phyloP scores from a whole-genome alignment of 768 basidiomycete genomes.

The Chalciporus pseudorubinellus region DNA sequence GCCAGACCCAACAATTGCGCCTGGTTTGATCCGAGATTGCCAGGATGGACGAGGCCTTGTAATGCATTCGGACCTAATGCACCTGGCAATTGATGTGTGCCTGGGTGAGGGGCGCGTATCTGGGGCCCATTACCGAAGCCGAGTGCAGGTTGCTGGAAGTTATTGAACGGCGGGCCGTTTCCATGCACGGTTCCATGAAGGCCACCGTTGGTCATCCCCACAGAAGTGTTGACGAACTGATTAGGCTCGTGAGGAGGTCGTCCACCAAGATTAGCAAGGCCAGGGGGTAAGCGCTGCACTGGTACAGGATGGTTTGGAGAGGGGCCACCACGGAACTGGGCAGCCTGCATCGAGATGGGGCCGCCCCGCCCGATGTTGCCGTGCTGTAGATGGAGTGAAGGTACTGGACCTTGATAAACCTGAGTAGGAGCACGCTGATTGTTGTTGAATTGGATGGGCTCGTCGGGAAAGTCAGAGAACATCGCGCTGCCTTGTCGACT shows the following conservation, averaged over 20 bases:
- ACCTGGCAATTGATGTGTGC: conserved; percentile 47
- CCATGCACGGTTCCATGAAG: conserved; percentile 47
- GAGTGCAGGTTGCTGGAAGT: conserved; percentile 44
- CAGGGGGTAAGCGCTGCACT: conserved; percentile 70
- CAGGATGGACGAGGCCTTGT: conserved; percentile 50
- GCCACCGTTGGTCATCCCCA: conserved; percentile 47
- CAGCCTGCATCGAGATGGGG: conserved; percentile 55
- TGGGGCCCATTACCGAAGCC: conserved; percentile 42
- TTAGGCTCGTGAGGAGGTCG: conserved; percentile 78
- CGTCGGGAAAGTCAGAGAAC: conserved; percentile 63
- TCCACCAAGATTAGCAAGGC: conserved; percentile 77
- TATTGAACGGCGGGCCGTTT: conserved; percentile 53
- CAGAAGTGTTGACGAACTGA: conserved; percentile 47
- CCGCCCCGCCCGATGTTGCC: conserved; percentile 45
- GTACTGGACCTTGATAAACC: conserved; percentile 49
- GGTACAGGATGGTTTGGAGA: conserved; percentile 56
- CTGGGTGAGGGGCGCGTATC: conserved; percentile 51
- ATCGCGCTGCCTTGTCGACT: conserved; percentile 53
- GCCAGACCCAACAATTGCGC: conserved; percentile 45
- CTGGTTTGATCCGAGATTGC: conserved; percentile 51
- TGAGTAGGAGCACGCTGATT: conserved; percentile 58
- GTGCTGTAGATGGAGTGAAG: conserved; percentile 55
- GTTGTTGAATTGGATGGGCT: conserved; percentile 57
- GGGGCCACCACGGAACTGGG: conserved; percentile 67
- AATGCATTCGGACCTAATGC: conserved; percentile 47